Conservation (phyloP, 2,329 filamentous ascomycete species). For the Coleophoma eucalyptorum region DNA sequence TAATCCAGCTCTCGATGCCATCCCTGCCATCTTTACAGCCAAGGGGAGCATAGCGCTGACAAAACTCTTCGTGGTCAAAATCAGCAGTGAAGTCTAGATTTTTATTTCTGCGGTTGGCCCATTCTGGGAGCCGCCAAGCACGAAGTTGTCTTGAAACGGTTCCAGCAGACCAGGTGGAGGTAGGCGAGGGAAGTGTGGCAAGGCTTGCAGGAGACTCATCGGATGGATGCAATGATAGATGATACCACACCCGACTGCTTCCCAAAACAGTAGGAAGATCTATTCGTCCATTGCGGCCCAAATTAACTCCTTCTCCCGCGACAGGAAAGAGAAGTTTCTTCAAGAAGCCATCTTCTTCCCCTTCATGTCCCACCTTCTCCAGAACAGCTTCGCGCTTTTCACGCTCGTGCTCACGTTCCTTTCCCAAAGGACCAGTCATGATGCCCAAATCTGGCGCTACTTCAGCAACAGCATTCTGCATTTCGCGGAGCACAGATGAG, state of each 20-base stretch:
- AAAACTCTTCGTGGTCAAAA: conserved; percentile 92
- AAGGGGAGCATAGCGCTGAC: conserved; percentile 73
- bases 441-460: conserved; percentile 78
- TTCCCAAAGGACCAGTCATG: conserved; percentile 59
- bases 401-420: conserved; percentile 72
- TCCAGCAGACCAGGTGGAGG: conserved; percentile 89
- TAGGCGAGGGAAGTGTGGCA: conserved; percentile 66
- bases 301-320: conserved; percentile 71
- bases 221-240: conserved; percentile 85
- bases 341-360: conserved; percentile 79
- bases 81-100: conserved; percentile 94
- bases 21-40: conserved; percentile 89
- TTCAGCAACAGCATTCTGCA: conserved; percentile 75
- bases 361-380: conserved; percentile 81
- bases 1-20: conserved; percentile 88
- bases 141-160: conserved; percentile 89
- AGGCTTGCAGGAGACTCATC: conserved; percentile 77
- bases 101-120: conserved; percentile 90
- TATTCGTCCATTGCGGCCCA: conserved; percentile 75
- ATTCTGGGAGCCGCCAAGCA: conserved; percentile 90
- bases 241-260: conserved; percentile 92
- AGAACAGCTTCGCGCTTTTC: conserved; percentile 81
- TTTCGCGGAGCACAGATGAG: conserved; percentile 82
- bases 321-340: conserved; percentile 78
- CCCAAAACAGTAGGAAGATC: conserved; percentile 71